These are phyloP conservation scores for Xerocomellus amylosporus DNA, from an alignment of 768 basidiomycete species.

Conservation along the genomic window DNA sequence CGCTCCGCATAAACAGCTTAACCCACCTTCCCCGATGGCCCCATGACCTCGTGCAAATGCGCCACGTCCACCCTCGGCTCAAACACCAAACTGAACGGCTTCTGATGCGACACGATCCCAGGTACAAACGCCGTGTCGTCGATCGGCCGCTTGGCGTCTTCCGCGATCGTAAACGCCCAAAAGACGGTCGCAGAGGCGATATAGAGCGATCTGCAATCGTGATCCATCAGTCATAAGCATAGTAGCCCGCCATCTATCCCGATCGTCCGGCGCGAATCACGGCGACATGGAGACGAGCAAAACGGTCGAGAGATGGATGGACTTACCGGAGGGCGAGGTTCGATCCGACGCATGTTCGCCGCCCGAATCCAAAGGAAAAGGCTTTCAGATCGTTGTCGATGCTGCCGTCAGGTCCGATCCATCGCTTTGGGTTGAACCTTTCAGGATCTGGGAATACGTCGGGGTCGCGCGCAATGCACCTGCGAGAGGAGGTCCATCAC, in stretches of 20 bases:
- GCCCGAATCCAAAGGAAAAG: conserved; percentile 55
- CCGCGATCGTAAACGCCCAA: conserved; percentile 58
- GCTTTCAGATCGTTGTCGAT: conserved; percentile 49
- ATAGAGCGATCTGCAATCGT: conserved; percentile 49
- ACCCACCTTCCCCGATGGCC: background rate
- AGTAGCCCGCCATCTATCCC: too few species aligned
- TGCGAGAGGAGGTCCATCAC: background rate
- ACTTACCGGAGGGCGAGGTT: conserved; percentile 25
- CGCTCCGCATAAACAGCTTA: background rate
- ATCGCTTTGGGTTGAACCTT: conserved; percentile 53
- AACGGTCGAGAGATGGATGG: too few species aligned
- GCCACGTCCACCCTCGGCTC: conserved; percentile 39
- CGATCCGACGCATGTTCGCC: conserved; percentile 31
- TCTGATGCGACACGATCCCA: conserved; percentile 60
- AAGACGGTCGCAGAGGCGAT: conserved; percentile 58
- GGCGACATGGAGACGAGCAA: background rate
- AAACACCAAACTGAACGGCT: conserved; percentile 57
- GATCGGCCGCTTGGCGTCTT: conserved; percentile 51
- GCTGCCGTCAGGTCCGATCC: conserved; percentile 43
- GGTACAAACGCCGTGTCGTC: conserved; percentile 62
- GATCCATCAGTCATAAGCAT: background rate
- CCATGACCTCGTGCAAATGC: conserved; percentile 15
- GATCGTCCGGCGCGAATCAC: too few species aligned
- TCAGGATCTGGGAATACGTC: conserved; percentile 38
- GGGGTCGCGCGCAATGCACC: conserved; percentile 27